Evolutionary conservation across 345 rosid species (phyloP), one percentile per base, ranked within the genome.

Genomic region (Physaria fendleri): DNA sequence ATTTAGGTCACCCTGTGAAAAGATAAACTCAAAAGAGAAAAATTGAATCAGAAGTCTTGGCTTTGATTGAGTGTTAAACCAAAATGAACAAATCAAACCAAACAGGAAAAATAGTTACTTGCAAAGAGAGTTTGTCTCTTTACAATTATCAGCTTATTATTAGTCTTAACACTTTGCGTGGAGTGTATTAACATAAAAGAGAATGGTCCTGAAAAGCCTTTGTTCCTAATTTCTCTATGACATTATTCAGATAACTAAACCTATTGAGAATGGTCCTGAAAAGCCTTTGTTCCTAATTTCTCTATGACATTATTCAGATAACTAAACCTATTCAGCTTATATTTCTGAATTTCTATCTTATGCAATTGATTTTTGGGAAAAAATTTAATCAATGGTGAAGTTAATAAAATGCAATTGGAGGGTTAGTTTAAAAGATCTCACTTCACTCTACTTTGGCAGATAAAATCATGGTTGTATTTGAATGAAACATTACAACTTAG

Each of bases 81-180:
- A 5, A 29, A 13, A 51, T 18, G 49, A 52, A 27, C 43, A 51
- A 44, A 45, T 37, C 34, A 59, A 60, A 44, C 56, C 37, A 45
- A 69, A 61, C 62, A 69, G 45, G 59, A 62, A 38, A 62, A 17
- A 20, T 29, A 55, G 63, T 62, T 64, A 55, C 59, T 46, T 46
- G 46, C 59, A 69, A 68, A 47, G 30, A 5, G 32, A 68, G 60
- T 56, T 52, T 13, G 38, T 42, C 4, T 15, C 12, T 41, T 56
- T 20, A 2, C 41, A 18, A 21, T 4, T 16, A 5, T 20, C 10
- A 32, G 23, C 21, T 42, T 21, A 30, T 28, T 18, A 48, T 28
- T 18, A 48, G 24, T 27, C 22, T 6, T 15, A 52, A 60, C 34
- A 60, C 12, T 46, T 62, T 69, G 68, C 69, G 68, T 55, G 74